These are phyloP conservation scores for Trichosanthes truncata DNA, from an alignment of 306 rosid species.

Conservation along the genomic window DNA sequence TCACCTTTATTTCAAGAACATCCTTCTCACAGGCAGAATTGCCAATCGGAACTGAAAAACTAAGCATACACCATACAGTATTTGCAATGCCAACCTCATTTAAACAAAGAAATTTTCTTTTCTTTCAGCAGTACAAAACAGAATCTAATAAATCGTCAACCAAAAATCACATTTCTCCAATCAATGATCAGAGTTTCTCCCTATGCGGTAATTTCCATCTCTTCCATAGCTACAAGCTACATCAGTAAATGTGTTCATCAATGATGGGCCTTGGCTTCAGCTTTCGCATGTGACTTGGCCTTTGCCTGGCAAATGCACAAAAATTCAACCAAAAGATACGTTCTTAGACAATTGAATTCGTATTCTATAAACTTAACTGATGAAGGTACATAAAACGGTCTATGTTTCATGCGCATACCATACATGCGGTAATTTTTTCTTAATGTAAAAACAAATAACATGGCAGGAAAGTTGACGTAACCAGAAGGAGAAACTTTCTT, in stretches of 20 bases:
- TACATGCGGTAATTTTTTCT: background rate
- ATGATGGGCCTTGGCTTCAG: constrained; percentile 26
- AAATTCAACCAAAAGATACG: background rate
- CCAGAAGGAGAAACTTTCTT: background rate
- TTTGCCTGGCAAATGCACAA: constrained; percentile 22
- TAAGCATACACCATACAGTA: background rate
- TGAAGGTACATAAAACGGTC: background rate
- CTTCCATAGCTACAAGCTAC: background rate
- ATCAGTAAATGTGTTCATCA: background rate
- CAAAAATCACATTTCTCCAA: background rate
- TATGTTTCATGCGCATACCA: background rate
- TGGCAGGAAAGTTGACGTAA: background rate
- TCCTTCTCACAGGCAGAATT: background rate
- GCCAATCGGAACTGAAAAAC: background rate
- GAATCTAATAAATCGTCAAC: background rate
- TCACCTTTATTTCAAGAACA: background rate
- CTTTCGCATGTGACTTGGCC: constrained; percentile 35
- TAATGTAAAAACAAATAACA: background rate
- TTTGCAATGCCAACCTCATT: background rate
- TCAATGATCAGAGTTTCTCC: background rate
- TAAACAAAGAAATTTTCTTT: background rate
- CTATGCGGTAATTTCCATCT: background rate
- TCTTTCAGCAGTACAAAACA: background rate
- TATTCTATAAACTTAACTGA: background rate
- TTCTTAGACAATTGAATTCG: background rate